Percentiles rank a stretch among this genome's conserved stretches.
Conservation (phyloP, 768 basidiomycete species). For the Tricholoma bakamatsutake region DNA sequence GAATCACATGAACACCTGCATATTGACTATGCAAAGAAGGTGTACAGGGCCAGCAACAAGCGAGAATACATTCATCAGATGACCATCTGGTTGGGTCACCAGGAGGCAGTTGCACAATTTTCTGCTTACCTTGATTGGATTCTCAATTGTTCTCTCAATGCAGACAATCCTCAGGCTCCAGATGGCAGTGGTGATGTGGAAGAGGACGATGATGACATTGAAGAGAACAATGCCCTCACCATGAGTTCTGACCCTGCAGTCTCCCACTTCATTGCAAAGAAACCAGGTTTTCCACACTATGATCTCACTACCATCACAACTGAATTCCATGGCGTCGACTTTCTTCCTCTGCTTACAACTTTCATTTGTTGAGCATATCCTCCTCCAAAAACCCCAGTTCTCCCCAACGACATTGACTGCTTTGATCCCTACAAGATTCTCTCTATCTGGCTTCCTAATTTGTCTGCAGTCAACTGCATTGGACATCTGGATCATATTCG, state of each 20-base stretch:
- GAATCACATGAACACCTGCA: slow-evolving; percentile 30
- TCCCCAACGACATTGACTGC: neutral
- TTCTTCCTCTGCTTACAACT: neutral
- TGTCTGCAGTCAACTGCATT: neutral
- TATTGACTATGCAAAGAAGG: slow-evolving; percentile 25
- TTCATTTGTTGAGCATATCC: neutral
- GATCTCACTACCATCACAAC: neutral
- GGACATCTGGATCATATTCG: neutral
- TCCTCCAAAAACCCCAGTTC: neutral
- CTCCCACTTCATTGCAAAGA: neutral
- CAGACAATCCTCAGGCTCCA: neutral
- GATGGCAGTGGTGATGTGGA: neutral
- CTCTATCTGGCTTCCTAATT: neutral
- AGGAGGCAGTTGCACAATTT: slow-evolving; percentile 18
- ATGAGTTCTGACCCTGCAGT: neutral
- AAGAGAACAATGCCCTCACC: neutral
- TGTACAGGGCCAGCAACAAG: slow-evolving; percentile 11
- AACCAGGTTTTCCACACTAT: neutral
- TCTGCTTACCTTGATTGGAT: slow-evolving; percentile 6
- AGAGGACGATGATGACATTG: neutral
- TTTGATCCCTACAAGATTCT: too few relatives aligned
- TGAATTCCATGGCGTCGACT: neutral
- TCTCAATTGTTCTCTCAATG: neutral
- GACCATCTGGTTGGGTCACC: slow-evolving; percentile 25
- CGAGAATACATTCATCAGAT: slow-evolving; percentile 27